These are phyloP conservation scores for Polygonum aviculare DNA, from an alignment of 148 eudicot genomes.

Conservation along the genomic window DNA sequence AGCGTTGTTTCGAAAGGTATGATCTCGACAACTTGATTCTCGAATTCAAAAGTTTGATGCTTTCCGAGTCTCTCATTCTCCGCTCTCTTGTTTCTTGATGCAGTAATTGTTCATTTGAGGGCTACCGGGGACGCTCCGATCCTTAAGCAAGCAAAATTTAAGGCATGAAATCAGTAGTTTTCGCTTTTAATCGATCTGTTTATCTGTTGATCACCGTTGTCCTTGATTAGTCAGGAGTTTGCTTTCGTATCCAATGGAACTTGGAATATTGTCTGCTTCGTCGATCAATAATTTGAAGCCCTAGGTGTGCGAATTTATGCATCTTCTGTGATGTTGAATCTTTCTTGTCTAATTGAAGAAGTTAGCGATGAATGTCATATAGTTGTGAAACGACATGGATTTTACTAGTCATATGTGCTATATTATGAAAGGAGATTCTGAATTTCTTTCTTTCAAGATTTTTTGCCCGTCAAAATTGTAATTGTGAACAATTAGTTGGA, in stretches of 20 bases:
- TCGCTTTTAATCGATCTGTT: not conserved
- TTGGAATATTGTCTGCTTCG: not conserved
- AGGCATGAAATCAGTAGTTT: conserved; percentile 26
- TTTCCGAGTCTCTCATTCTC: not conserved
- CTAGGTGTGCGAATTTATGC: not conserved
- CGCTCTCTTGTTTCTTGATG: conserved; percentile 7
- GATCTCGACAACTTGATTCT: not conserved
- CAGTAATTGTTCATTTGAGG: conserved; percentile 82
- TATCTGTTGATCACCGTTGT: not conserved
- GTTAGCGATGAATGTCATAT: not conserved
- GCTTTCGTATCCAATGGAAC: not conserved
- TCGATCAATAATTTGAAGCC: not conserved
- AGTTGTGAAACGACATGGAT: not conserved
- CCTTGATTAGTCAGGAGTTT: not conserved
- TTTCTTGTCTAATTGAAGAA: not conserved
- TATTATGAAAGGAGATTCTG: not conserved
- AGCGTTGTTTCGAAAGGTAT: conserved; percentile 11
- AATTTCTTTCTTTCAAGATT: not conserved
- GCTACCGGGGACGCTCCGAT: conserved; percentile 98
- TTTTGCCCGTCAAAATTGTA: not conserved
- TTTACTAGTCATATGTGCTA: not conserved
- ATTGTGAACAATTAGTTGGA: not conserved
- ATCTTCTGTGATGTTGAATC: not conserved
- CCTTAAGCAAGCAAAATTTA: conserved; percentile 91
- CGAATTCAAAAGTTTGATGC: not conserved